These are phyloP conservation scores for Hysterangium stoloniferum DNA, from an alignment of 768 basidiomycete genomes.

Conservation along the genomic window DNA sequence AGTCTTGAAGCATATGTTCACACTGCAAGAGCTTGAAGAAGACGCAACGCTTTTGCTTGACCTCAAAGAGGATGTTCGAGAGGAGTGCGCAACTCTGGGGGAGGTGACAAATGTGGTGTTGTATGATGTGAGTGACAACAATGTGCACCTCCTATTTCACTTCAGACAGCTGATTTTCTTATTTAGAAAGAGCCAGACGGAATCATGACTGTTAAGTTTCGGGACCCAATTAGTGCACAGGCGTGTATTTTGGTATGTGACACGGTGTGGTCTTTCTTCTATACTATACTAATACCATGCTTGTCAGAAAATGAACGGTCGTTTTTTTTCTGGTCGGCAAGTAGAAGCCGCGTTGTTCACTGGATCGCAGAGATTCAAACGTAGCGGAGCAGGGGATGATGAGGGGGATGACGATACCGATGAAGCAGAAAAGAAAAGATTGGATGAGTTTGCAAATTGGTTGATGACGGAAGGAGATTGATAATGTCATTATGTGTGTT, in stretches of 20 bases:
- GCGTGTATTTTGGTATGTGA: conserved; percentile 76
- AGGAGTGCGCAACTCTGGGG: conserved; percentile 83
- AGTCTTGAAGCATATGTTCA: conserved; percentile 94
- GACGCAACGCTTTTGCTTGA: conserved; percentile 83
- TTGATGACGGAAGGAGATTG: conserved; percentile 74
- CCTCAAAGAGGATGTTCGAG: conserved; percentile 92
- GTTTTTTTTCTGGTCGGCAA: conserved; percentile 80
- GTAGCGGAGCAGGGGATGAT: conserved; percentile 63
- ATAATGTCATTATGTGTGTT: too few relatives aligned
- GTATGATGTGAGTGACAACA: conserved; percentile 84
- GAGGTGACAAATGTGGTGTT: conserved; percentile 94
- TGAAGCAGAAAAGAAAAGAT: conserved; percentile 71
- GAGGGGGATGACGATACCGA: conserved; percentile 41
- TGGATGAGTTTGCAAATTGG: conserved; percentile 88
- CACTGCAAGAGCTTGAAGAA: conserved; percentile 73
- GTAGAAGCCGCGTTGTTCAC: conserved; percentile 77
- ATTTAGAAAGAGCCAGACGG: conserved; percentile 84
- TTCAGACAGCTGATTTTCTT: background rate
- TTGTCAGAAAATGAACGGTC: conserved; percentile 84
- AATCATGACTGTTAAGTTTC: conserved; percentile 94
- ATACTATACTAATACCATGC: background rate
- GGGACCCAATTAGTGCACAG: conserved; percentile 84
- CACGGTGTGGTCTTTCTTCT: background rate
- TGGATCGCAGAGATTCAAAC: conserved; percentile 75
- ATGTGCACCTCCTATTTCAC: background rate